Evolutionary conservation across 2,329 filamentous ascomycete genomes (phyloP).

Genomic region (Diaporthe vaccinii): DNA sequence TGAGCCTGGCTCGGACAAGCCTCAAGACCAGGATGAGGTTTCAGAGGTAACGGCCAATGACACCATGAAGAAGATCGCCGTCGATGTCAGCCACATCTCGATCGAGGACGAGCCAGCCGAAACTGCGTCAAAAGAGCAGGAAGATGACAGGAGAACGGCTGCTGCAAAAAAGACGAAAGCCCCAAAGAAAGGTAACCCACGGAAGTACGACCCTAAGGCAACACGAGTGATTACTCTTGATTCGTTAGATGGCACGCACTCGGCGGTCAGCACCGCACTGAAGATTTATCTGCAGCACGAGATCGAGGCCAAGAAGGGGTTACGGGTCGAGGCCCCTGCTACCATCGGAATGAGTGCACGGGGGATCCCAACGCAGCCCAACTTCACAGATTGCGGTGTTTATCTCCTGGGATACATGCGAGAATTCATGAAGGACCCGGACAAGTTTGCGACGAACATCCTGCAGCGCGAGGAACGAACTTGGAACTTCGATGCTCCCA

Average conservation of each 20-base stretch:
- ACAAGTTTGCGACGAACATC: conserved; percentile 76
- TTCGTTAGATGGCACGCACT: conserved; percentile 78
- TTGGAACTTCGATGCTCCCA: conserved; percentile 68
- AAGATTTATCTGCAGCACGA: conserved; percentile 85
- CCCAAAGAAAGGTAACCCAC: conserved; percentile 48
- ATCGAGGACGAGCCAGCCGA: conserved; percentile 33
- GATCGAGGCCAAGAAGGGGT: conserved; percentile 71
- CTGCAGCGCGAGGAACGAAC: conserved; percentile 68
- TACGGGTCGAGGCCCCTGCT: conserved; percentile 54
- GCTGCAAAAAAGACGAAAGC: conserved; percentile 42
- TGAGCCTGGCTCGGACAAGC: neutral
- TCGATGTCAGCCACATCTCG: conserved; percentile 28
- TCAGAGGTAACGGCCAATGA: conserved; percentile 38
- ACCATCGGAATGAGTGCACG: conserved; percentile 75
- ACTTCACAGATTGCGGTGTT: conserved; percentile 90
- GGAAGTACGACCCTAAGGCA: conserved; percentile 63
- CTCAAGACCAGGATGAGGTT: neutral
- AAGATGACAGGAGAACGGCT: neutral
- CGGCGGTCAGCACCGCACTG: conserved; percentile 74
- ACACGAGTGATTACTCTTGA: conserved; percentile 89
- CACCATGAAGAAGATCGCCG: conserved; percentile 18
- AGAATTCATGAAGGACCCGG: conserved; percentile 82
- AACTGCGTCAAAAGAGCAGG: neutral
- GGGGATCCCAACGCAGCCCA: conserved; percentile 82
- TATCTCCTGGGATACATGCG: conserved; percentile 88